These are phyloP conservation scores for Oryza brachyantha DNA, from an alignment of 176 grass and related monocot genomes.

Conservation along the genomic window DNA sequence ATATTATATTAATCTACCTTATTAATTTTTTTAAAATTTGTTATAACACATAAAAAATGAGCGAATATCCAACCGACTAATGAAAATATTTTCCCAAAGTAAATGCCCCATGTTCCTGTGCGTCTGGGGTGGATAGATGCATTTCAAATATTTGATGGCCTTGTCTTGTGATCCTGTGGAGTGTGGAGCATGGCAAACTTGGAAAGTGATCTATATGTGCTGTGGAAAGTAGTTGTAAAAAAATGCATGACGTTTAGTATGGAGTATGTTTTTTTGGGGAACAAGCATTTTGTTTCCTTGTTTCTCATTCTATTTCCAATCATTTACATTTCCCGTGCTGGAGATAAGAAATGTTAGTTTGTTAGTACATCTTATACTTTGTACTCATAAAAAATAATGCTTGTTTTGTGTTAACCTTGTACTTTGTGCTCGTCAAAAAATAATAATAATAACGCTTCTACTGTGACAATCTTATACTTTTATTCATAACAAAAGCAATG, in stretches of 20 bases:
- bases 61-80: too few species aligned
- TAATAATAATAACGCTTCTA: too few species aligned
- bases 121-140: background rate
- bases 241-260: background rate
- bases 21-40: too few species aligned
- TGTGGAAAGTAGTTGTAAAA: background rate
- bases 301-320: background rate
- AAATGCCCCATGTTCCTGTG: too few species aligned
- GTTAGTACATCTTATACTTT: background rate
- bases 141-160: background rate
- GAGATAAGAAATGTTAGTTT: background rate
- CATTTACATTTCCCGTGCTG: background rate
- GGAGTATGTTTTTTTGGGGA: background rate
- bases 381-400: background rate
- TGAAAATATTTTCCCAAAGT: too few species aligned
- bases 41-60: too few species aligned
- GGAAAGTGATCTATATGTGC: background rate
- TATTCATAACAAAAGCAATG: background rate
- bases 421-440: background rate
- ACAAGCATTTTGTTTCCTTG: background rate
- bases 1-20: too few species aligned
- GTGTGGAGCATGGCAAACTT: background rate
- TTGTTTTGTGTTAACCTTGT: background rate
- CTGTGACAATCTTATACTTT: background rate
- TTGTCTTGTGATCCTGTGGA: background rate